phyloP scores from a whole-genome alignment of 768 basidiomycete species.

The Agrocybe praecox region DNA sequence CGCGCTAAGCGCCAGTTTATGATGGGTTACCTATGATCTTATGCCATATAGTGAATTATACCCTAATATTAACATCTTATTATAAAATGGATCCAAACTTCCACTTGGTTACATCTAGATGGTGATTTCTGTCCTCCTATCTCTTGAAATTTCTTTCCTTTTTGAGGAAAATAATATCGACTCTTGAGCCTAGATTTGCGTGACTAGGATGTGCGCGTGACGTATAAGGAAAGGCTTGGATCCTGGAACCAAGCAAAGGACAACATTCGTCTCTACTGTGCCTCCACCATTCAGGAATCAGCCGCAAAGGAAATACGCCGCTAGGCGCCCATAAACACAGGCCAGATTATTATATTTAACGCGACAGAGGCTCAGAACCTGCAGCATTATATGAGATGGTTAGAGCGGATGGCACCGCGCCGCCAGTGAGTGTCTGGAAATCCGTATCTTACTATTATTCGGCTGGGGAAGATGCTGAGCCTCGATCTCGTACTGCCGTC shows the following conservation, averaged over 20 bases:
- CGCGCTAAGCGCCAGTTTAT: conserved; percentile 33
- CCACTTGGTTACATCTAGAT: too few relatives aligned
- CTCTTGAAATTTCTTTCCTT: too few relatives aligned
- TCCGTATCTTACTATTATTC: conserved; percentile 4
- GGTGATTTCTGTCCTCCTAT: too few relatives aligned
- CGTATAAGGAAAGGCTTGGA: neutral
- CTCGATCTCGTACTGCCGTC: conserved; percentile 3
- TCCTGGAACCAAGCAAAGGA: neutral
- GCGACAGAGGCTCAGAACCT: neutral
- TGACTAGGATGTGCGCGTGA: neutral
- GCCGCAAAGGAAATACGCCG: too few relatives aligned
- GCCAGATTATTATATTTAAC: too few relatives aligned
- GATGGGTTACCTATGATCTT: conserved; percentile 4
- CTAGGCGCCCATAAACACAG: too few relatives aligned
- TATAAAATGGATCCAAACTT: neutral
- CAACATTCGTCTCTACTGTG: neutral
- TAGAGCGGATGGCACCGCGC: conserved; percentile 6
- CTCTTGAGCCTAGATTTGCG: too few relatives aligned
- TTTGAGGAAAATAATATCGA: too few relatives aligned
- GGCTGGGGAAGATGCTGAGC: conserved; percentile 9
- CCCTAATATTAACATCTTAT: neutral
- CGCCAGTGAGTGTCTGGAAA: conserved; percentile 16
- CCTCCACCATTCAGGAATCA: neutral
- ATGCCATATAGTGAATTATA: neutral
- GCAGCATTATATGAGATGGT: neutral